Evolutionary conservation across 2,329 filamentous ascomycete species (phyloP).

Genomic region (Fusarium sp.): DNA sequence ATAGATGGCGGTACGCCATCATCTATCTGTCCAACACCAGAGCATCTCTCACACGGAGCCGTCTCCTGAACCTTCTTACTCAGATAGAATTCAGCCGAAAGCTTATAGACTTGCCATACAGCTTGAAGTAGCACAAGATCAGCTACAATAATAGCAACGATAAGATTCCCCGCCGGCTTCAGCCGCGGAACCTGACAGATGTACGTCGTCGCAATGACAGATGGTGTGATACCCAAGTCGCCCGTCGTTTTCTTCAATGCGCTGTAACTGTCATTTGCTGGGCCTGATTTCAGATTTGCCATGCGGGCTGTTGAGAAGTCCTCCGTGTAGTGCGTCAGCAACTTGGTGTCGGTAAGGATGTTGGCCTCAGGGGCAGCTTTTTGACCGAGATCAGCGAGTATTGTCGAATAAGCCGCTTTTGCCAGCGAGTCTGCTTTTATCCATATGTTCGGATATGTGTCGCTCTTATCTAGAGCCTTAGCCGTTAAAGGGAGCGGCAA

Average conservation of each 20-base stretch:
- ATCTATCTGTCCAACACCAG: not conserved
- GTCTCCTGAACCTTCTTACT: not conserved
- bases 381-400: not conserved
- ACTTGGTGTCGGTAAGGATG: not conserved
- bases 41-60: not conserved
- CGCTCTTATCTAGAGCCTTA: not conserved
- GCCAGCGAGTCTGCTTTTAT: not conserved
- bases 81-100: not conserved
- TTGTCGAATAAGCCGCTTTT: not conserved
- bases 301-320: not conserved
- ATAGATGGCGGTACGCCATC: not conserved
- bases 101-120: not conserved
- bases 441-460: not conserved
- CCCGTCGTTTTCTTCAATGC: not conserved
- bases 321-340: not conserved
- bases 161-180: not conserved
- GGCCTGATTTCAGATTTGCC: not conserved
- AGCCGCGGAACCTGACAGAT: not conserved
- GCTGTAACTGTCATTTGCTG: not conserved
- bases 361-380: not conserved
- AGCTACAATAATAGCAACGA: not conserved
- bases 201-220: not conserved
- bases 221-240: not conserved
- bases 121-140: not conserved
- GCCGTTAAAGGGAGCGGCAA: not conserved